Conservation (phyloP, 2,329 filamentous ascomycete genomes). For the Cercospora janseana region DNA sequence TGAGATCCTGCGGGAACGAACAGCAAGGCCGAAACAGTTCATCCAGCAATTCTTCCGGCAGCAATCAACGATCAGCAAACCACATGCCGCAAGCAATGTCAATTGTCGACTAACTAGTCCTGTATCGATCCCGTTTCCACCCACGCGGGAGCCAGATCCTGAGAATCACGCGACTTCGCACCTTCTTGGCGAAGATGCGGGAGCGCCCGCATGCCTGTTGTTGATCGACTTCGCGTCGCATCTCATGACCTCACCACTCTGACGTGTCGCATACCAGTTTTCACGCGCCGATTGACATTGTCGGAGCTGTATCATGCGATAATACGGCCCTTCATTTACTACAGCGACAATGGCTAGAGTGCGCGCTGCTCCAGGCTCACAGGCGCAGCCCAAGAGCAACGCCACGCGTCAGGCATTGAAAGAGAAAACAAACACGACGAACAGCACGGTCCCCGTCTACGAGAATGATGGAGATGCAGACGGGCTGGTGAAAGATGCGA, state of each 20-base stretch:
- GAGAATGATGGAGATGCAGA: constrained; percentile 31
- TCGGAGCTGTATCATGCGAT: constrained; percentile 10
- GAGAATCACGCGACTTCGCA: constrained; percentile 4
- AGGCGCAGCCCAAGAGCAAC: constrained; percentile 19
- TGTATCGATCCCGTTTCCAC: not conserved
- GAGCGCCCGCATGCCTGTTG: no score
- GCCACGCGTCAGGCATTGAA: constrained; percentile 29
- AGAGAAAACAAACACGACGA: constrained; percentile 35
- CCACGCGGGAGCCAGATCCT: not conserved
- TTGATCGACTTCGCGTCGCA: constrained; percentile 16
- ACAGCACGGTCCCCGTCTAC: constrained; percentile 25
- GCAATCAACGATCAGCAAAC: not conserved
- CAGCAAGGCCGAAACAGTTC: constrained; percentile 16
- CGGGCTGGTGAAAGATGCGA: constrained; percentile 31
- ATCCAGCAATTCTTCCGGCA: constrained; percentile 10
- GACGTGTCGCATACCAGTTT: constrained; percentile 7
- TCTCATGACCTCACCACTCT: constrained; percentile 12
- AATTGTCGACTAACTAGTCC: no score
- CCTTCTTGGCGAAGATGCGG: no score
- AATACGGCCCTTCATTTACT: not conserved
- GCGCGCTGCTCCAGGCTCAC: constrained; percentile 28
- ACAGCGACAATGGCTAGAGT: constrained; percentile 30
- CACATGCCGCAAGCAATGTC: no score
- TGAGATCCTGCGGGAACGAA: constrained; percentile 13
- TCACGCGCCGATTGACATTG: not conserved